Evolutionary conservation across 2,329 filamentous ascomycete genomes (phyloP).

Genomic region (Aspergillus eucalypticola): DNA sequence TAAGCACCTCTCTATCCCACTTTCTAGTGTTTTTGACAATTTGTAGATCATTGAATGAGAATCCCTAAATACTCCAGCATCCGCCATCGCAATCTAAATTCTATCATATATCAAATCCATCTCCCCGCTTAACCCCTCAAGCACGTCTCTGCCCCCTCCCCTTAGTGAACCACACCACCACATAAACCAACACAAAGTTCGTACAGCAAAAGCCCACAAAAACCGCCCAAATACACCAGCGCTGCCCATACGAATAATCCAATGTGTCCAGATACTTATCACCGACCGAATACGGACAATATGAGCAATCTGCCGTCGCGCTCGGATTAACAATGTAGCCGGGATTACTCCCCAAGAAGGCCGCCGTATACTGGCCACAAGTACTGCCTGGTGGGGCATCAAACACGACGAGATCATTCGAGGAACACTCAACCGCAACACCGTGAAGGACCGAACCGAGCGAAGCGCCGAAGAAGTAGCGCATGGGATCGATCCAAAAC

Average conservation of each 20-base stretch:
- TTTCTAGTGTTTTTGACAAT: no score
- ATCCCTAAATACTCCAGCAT: no score
- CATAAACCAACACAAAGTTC: not conserved
- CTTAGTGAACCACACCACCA: not conserved
- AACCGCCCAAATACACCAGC: constrained; percentile 10
- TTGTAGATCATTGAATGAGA: no score
- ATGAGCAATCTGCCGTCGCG: not conserved
- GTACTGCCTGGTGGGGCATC: constrained; percentile 9
- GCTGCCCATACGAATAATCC: constrained; percentile 3
- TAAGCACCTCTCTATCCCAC: no score
- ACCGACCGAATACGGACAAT: constrained; percentile 4
- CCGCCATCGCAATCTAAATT: no score
- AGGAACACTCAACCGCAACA: not conserved
- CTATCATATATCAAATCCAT: no score
- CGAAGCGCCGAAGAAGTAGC: constrained; percentile 10
- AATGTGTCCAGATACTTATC: constrained; percentile 2
- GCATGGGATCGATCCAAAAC: constrained; percentile 12
- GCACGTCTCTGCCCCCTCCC: not conserved
- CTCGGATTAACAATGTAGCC: constrained; percentile 5
- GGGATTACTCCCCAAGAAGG: not conserved
- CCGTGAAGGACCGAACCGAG: constrained; percentile 4
- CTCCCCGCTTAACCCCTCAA: not conserved
- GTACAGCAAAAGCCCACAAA: constrained; percentile 12
- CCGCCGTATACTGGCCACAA: constrained; percentile 1
- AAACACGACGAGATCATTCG: constrained; percentile 1